Evolutionary conservation across 192 early-diverging fungal species (phyloP).

Genomic region (Entophlyctis luteolus): DNA sequence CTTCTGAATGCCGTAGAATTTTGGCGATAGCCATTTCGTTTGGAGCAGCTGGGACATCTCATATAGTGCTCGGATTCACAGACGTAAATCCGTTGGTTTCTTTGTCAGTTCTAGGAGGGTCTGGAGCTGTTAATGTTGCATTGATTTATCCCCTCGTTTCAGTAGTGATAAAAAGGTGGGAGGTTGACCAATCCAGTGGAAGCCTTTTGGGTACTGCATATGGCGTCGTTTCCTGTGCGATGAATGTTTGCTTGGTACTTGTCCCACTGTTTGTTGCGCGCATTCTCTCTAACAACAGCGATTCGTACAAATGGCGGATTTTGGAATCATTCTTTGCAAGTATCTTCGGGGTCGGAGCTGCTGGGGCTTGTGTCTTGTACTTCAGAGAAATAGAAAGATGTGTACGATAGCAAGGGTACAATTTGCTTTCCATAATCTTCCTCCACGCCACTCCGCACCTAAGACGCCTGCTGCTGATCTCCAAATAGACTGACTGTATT

Average conservation of each 20-base stretch:
- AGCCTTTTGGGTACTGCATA: slow-evolving; percentile 44
- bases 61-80: slow-evolving; percentile 53
- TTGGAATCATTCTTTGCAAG: neutral
- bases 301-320: neutral
- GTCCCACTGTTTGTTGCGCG: slow-evolving; percentile 46
- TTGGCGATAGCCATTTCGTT: slow-evolving; percentile 42
- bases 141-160: slow-evolving; percentile 3
- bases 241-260: slow-evolving; percentile 46
- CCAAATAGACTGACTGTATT: no score
- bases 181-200: neutral
- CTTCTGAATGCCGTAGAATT: neutral
- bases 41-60: slow-evolving; percentile 43
- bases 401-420: no score
- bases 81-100: slow-evolving; percentile 49
- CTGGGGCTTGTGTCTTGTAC: neutral
- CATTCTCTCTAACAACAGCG: slow-evolving; percentile 33
- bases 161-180: neutral
- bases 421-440: no score
- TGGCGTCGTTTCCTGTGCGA: slow-evolving; percentile 37
- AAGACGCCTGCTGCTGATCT: no score
- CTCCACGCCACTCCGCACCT: no score
- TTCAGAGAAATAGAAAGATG: no score
- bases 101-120: slow-evolving; percentile 50
- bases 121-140: slow-evolving; percentile 48
- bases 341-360: neutral